Evolutionary conservation across 495 filamentous ascomycete species (phyloP).

Genomic region (Neurospora sp.): DNA sequence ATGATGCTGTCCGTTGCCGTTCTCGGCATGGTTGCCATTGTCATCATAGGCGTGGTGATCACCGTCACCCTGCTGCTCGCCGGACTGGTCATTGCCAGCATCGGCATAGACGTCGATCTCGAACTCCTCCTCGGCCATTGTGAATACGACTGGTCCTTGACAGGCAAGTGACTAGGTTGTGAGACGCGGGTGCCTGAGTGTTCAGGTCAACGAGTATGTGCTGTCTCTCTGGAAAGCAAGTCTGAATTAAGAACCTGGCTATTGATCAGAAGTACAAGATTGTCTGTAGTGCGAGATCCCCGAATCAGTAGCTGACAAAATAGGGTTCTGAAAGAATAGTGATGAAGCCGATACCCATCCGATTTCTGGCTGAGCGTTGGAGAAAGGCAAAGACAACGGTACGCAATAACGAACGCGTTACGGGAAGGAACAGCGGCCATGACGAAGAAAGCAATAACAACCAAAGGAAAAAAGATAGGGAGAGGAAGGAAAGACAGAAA

Average conservation of each 20-base stretch:
- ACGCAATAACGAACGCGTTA: neutral
- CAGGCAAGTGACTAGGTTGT: neutral
- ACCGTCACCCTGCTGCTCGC: conserved; percentile 33
- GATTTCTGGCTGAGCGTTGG: neutral
- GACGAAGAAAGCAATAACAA: conserved; percentile 4
- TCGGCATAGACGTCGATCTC: conserved; percentile 98
- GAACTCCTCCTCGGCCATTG: conserved; percentile 74
- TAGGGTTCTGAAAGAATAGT: neutral
- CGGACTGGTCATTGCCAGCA: conserved; percentile 43
- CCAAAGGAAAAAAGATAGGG: conserved; percentile 12
- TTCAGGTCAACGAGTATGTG: conserved; percentile 6
- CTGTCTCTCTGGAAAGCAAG: conserved; percentile 8
- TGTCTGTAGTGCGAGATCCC: conserved; percentile 12
- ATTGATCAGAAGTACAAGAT: conserved; percentile 25
- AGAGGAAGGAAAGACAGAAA: conserved; percentile 3
- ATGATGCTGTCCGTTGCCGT: conserved; percentile 32
- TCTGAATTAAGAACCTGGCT: conserved; percentile 20
- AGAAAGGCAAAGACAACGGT: neutral
- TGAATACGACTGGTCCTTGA: neutral
- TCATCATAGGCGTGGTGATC: conserved; percentile 87
- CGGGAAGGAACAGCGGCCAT: conserved; percentile 1
- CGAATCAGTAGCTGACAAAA: conserved; percentile 16
- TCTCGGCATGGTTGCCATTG: conserved; percentile 48
- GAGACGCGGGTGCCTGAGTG: neutral
- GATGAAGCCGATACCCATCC: neutral